Base-by-base conservation (phyloP, 805 yeast species). In the Ogataea siamensis region DNA sequence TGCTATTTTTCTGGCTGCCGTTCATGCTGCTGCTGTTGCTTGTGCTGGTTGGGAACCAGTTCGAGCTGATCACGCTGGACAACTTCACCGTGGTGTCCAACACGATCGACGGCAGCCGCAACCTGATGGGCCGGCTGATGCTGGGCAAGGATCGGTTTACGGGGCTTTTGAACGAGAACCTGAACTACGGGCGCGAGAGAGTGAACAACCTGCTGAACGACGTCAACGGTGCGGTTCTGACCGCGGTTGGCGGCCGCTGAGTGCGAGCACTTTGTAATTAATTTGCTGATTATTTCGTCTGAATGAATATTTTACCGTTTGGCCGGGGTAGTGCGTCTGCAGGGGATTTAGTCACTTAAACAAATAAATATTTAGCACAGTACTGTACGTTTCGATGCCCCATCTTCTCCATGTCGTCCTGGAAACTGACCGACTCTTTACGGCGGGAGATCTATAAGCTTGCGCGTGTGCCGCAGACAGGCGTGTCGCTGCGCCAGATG, bases 1-100 rank as follows among this genome's bases (percentile, higher is more conserved):
- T 89, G 46, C 64, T 87, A 44, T 86, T 89, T 58, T 88, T 89
- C 72, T 89, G 97, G 97, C 63, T 88, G 41, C 97, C 97, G 10
- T 72, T 85, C 25, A 62, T 76, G 58, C 63, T 87, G 36, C 50
- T 81, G 14, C 57, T 85, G 21, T 60, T 80, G 12, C 64, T 78
- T 31, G 45, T 62, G 13, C 44, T 63, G n/a, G 39, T 60, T 6
- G 61, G 58, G 16, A 57, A 49, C 31, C 55, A 54, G 27, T 49
- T 63, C 24, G 49, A 54, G 15, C 37, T 59, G 17, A 39, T 53
- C 18, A 37, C 44, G n/a, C 31, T 52, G 13, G 50, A 56, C 18
- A 46, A 47, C 7, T 46, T 56, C 21, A 40, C 45, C 7, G 27
- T 29, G 5, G 47, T 51, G 23, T 44, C 57, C 11, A 50, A 61